Conservation (phyloP, 2,329 filamentous ascomycete genomes). For the Beauveria sp. region DNA sequence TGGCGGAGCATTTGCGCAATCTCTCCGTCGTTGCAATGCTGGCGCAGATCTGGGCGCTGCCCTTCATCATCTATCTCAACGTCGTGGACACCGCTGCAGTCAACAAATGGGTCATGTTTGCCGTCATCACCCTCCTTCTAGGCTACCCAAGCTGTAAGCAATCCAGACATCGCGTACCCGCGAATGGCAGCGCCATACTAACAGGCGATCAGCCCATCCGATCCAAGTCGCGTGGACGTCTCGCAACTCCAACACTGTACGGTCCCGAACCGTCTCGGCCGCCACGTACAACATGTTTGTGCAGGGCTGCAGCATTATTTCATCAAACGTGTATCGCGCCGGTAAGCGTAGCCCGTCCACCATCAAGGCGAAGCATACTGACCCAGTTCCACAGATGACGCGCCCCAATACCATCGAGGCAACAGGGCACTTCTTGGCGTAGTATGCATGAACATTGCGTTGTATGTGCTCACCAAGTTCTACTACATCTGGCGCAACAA, state of each 20-base stretch:
- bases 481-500: constrained; percentile 46
- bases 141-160: constrained; percentile 25
- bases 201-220: constrained; percentile 31
- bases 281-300: constrained; percentile 47
- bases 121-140: constrained; percentile 26
- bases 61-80: constrained; percentile 41
- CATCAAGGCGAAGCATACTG: not conserved
- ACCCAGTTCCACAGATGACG: constrained; percentile 18
- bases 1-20: constrained; percentile 36
- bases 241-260: constrained; percentile 50
- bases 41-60: constrained; percentile 46
- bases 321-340: constrained; percentile 20
- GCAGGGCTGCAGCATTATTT: constrained; percentile 26
- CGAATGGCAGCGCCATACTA: not conserved
- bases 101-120: constrained; percentile 27
- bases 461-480: constrained; percentile 41
- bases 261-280: constrained; percentile 49
- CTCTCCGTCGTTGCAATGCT: constrained; percentile 35
- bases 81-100: constrained; percentile 19
- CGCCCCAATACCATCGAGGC: constrained; percentile 29
- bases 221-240: constrained; percentile 51
- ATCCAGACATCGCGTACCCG: not conserved
- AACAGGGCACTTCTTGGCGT: constrained; percentile 44
- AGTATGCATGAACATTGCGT: constrained; percentile 37
- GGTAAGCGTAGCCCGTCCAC: constrained; percentile 20